Conservation (phyloP, 768 basidiomycete species). For the Tylopilus vinaceipallidus region DNA sequence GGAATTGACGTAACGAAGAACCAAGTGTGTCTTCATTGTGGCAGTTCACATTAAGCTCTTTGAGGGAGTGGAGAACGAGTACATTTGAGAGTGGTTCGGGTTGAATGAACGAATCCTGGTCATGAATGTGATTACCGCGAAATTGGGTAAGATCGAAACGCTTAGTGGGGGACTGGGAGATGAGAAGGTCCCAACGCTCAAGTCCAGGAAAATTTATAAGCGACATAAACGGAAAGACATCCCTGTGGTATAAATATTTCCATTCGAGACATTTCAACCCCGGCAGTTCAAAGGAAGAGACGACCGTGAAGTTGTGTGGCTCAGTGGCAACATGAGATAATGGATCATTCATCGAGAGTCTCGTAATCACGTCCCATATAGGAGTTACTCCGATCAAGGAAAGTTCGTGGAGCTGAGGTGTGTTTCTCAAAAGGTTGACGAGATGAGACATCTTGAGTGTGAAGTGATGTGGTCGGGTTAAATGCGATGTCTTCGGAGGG, state of each 20-base stretch:
- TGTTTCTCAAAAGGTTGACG: constrained; percentile 35
- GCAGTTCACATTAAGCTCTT: constrained; percentile 44
- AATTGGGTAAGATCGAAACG: constrained; percentile 26
- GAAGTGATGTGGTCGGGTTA: constrained; percentile 27
- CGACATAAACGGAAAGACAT: constrained; percentile 43
- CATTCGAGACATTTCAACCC: constrained; percentile 46
- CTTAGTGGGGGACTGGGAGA: constrained; percentile 35
- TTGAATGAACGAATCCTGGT: constrained; percentile 31
- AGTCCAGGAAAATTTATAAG: constrained; percentile 40
- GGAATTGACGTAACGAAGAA: constrained; percentile 41
- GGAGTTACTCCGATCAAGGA: constrained; percentile 43
- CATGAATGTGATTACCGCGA: constrained; percentile 30
- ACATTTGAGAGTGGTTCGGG: constrained; percentile 26
- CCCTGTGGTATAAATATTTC: constrained; percentile 43
- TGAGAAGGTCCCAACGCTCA: constrained; percentile 43
- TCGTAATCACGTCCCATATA: constrained; percentile 33
- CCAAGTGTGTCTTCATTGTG: constrained; percentile 38
- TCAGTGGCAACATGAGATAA: constrained; percentile 6
- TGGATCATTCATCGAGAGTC: constrained; percentile 11
- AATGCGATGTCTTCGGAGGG: constrained; percentile 28
- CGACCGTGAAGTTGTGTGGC: constrained; percentile 4
- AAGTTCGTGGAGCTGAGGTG: constrained; percentile 42
- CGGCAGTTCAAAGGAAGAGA: constrained; percentile 32
- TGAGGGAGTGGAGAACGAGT: constrained; percentile 32
- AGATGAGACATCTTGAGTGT: constrained; percentile 41